These are phyloP conservation scores for Amphibolis antarctica DNA, from an alignment of 106 monocot species.

Conservation along the genomic window DNA sequence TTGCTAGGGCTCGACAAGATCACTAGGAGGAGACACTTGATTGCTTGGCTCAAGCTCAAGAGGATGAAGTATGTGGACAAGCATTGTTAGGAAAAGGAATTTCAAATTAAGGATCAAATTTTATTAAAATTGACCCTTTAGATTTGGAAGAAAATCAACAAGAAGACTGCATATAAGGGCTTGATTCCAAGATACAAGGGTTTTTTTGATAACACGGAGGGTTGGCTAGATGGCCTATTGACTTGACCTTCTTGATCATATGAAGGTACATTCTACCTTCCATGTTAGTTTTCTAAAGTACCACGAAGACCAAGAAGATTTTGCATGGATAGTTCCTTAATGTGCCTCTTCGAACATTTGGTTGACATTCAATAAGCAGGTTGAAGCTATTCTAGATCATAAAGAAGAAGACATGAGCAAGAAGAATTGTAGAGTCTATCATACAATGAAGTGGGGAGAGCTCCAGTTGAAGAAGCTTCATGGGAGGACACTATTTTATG, in stretches of 20 bases:
- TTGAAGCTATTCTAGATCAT: no score
- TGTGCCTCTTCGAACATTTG: no score
- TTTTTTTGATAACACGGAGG: neutral
- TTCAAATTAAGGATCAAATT: neutral
- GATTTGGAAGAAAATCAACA: constrained; percentile 1
- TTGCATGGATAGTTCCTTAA: neutral
- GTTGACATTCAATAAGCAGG: no score
- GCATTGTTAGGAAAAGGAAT: neutral
- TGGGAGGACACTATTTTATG: neutral
- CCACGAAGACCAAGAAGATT: neutral
- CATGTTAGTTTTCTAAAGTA: neutral
- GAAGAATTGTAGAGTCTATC: no score
- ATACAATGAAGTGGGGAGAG: no score
- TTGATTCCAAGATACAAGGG: neutral
- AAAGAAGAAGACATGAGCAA: no score
- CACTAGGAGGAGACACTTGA: neutral
- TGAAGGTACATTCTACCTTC: constrained; percentile 2
- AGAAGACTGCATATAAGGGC: neutral
- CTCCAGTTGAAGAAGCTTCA: no score
- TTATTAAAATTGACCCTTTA: neutral
- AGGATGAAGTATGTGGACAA: no score
- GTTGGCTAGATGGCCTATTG: neutral
- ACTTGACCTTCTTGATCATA: neutral
- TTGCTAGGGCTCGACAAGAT: neutral
- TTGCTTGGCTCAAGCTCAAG: no score